Conservation (phyloP, 768 basidiomycete genomes). For the Obba rivulosa region DNA sequence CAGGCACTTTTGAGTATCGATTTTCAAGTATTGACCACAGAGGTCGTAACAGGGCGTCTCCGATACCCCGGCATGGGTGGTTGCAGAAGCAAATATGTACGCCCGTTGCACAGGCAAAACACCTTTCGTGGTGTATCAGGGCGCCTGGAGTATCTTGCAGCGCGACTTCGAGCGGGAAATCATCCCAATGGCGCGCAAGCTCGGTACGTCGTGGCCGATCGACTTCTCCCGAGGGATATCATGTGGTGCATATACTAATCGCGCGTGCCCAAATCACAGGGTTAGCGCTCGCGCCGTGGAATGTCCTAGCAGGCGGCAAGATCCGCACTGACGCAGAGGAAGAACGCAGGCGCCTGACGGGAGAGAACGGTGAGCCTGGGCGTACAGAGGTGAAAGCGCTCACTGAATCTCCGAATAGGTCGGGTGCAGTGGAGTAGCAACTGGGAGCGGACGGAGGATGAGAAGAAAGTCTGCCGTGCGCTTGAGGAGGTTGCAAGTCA, state of each 20-base stretch:
- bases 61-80: slow-evolving; percentile 30
- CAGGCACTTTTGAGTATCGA: neutral
- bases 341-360: slow-evolving; percentile 13
- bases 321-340: slow-evolving; percentile 32
- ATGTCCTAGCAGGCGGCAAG: slow-evolving; percentile 32
- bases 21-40: too few relatives aligned
- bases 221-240: neutral
- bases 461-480: slow-evolving; percentile 27
- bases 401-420: slow-evolving; percentile 5
- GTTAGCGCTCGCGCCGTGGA: slow-evolving; percentile 35
- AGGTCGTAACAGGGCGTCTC: slow-evolving; percentile 13
- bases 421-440: slow-evolving; percentile 21
- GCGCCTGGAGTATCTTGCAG: slow-evolving; percentile 20
- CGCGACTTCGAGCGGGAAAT: slow-evolving; percentile 39
- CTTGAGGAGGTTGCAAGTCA: slow-evolving; percentile 36
- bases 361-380: slow-evolving; percentile 21
- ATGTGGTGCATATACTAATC: too few relatives aligned
- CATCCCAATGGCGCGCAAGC: slow-evolving; percentile 22
- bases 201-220: slow-evolving; percentile 16
- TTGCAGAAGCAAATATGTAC: slow-evolving; percentile 30
- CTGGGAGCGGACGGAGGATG: slow-evolving; percentile 32
- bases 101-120: slow-evolving; percentile 29
- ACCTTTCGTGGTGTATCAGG: slow-evolving; percentile 38
- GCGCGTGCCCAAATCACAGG: slow-evolving; percentile 11
- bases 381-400: neutral